Evolutionary conservation across 768 basidiomycete species (phyloP).

Genomic region (Filobasidium wieringae): DNA sequence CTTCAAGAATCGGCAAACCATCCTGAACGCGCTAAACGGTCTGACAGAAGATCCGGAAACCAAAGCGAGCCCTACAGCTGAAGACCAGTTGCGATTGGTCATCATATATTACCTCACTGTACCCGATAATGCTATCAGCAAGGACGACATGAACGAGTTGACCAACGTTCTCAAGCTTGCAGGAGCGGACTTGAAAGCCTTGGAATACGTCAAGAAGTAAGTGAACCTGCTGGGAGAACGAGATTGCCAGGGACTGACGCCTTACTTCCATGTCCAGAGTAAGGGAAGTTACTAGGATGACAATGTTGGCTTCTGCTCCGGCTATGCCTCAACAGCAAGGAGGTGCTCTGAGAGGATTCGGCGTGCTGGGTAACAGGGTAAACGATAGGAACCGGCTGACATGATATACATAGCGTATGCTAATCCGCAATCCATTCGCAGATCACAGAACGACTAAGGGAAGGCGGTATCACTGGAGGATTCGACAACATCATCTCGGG

Average conservation of each 20-base stretch:
- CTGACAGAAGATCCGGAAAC: conserved; percentile 45
- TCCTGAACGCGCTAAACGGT: conserved; percentile 75
- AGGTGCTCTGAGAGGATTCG: conserved; percentile 81
- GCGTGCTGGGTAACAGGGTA: conserved; percentile 78
- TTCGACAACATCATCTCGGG: conserved; percentile 93
- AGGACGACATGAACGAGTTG: conserved; percentile 77
- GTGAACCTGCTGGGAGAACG: conserved; percentile 5
- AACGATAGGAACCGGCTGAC: conserved; percentile 30
- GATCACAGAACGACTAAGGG: conserved; percentile 86
- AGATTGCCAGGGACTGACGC: no score
- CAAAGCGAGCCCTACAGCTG: conserved; percentile 54
- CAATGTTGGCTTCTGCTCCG: conserved; percentile 53
- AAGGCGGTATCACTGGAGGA: conserved; percentile 56
- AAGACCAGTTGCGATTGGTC: conserved; percentile 84
- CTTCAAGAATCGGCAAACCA: conserved; percentile 45
- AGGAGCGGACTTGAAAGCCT: conserved; percentile 60
- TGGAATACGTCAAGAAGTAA: conserved; percentile 75
- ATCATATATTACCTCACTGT: conserved; percentile 91
- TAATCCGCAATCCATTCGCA: no score
- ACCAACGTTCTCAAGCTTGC: conserved; percentile 73
- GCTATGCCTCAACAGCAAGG: conserved; percentile 47
- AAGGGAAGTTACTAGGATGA: conserved; percentile 87
- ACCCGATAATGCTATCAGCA: conserved; percentile 64
- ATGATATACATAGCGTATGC: no score
- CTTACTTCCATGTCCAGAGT: conserved; percentile 45